A percentile compares a stretch with the other conserved stretches of the same genome.
Evolutionary conservation across 2,329 filamentous ascomycete species (phyloP).

Genomic region (Monosporascus sp.): DNA sequence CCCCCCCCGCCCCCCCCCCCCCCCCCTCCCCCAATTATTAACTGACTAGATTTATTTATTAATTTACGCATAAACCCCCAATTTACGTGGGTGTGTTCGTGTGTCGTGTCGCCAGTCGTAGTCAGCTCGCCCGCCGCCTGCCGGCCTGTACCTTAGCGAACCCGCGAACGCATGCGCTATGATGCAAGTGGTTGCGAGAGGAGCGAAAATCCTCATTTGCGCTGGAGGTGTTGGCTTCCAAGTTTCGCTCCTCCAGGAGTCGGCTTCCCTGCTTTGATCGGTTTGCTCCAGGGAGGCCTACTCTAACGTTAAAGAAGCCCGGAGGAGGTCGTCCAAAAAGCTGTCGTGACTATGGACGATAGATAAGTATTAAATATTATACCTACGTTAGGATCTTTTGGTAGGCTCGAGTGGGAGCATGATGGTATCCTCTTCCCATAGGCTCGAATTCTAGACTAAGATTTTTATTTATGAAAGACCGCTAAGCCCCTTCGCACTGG

Average conservation of each 20-base stretch:
- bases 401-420: no score
- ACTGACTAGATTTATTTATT: no score
- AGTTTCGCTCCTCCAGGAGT: not conserved
- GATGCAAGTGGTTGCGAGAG: slow-evolving; percentile 14
- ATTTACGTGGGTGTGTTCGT: no score
- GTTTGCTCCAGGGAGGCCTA: not conserved
- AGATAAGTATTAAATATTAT: no score
- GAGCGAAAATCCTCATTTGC: slow-evolving; percentile 13
- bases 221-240: slow-evolving; percentile 3
- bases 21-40: no score
- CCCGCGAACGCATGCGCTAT: not conserved
- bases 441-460: not conserved
- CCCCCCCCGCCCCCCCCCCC: no score
- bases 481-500: not conserved
- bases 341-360: no score
- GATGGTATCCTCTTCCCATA: not conserved
- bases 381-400: no score
- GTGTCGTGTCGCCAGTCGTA: no score
- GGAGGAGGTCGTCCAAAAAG: no score
- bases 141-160: not conserved
- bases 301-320: no score
- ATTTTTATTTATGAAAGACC: slow-evolving; percentile 2
- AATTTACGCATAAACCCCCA: no score
- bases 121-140: not conserved
- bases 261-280: not conserved